A percentile compares a stretch with the other conserved stretches of the same genome.
Evolutionary conservation across 352 stramenopile genomes (phyloP).

Genomic region (Pythium grandisporangium): DNA sequence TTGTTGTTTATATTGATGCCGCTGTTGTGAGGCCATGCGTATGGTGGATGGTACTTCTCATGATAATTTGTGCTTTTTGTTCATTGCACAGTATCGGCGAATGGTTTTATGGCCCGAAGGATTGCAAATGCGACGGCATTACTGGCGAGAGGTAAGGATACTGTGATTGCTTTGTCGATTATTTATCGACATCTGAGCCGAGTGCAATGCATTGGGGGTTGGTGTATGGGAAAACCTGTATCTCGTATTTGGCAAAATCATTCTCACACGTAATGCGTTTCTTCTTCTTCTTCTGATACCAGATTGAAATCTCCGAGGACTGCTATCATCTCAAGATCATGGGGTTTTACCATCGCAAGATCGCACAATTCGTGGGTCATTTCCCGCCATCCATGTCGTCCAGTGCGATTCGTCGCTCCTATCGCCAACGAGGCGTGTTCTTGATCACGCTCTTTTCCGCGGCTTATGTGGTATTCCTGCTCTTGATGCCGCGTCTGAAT

Average conservation of each 20-base stretch:
- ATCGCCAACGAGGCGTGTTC: conserved; percentile 28
- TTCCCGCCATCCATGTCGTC: conserved; percentile 41
- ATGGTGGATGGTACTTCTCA: no score
- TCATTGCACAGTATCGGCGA: conserved; percentile 42
- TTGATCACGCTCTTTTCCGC: conserved; percentile 33
- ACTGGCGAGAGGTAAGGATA: conserved; percentile 51
- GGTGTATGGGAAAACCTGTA: no score
- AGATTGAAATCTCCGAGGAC: conserved; percentile 66
- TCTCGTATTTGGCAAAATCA: no score
- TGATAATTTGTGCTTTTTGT: not conserved
- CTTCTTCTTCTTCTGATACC: no score
- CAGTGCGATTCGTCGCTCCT: conserved; percentile 40
- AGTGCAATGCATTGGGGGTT: no score
- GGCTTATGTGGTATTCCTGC: conserved; percentile 27
- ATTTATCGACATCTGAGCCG: no score
- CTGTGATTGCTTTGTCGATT: no score
- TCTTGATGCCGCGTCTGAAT: conserved; percentile 24
- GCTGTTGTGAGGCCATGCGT: no score
- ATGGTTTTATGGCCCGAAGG: conserved; percentile 68
- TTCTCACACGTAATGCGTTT: no score
- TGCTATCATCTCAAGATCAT: conserved; percentile 74
- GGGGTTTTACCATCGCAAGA: conserved; percentile 81
- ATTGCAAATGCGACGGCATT: conserved; percentile 47
- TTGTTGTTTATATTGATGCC: no score
- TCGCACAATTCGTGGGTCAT: conserved; percentile 51